Percentiles rank a stretch among this genome's conserved stretches.
Conservation (phyloP, 148 eudicot species). For the Linanthus parryae region DNA sequence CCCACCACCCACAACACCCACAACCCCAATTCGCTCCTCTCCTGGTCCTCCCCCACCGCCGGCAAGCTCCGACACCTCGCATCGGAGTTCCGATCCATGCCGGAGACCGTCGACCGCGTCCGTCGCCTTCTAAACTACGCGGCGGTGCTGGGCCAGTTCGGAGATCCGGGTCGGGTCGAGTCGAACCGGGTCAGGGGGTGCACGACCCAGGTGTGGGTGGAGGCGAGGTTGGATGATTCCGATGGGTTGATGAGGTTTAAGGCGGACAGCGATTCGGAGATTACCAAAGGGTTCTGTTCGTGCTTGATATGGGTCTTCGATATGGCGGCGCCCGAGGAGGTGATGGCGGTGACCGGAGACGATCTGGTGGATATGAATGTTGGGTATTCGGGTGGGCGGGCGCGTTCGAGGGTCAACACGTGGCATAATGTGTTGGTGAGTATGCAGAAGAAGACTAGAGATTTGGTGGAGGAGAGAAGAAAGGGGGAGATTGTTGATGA, state of each 20-base stretch:
- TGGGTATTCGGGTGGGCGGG: conserved; percentile 25
- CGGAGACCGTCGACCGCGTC: conserved; percentile 44
- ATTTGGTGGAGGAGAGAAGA: conserved; percentile 46
- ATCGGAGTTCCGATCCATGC: conserved; percentile 31
- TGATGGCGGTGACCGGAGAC: conserved; percentile 48
- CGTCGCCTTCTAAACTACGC: conserved; percentile 38
- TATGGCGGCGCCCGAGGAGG: conserved; percentile 64
- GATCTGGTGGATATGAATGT: conserved; percentile 52
- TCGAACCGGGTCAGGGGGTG: conserved; percentile 77
- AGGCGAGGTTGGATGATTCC: conserved; percentile 34
- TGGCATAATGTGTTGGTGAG: conserved; percentile 91
- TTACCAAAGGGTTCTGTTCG: conserved; percentile 63
- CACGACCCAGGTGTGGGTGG: conserved; percentile 74
- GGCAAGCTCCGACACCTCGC: conserved; percentile 27
- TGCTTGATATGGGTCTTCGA: conserved; percentile 63
- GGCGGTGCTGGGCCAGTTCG: conserved; percentile 18
- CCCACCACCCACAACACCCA: too few species aligned
- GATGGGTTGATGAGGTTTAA: conserved; percentile 43
- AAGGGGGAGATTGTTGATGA: too few species aligned
- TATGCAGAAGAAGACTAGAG: conserved; percentile 84
- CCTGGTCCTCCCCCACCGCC: too few species aligned
- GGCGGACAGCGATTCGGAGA: conserved; percentile 85
- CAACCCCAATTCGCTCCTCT: too few species aligned
- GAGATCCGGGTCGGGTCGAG: conserved; percentile 20
- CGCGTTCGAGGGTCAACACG: conserved; percentile 55